phyloP scores from a whole-genome alignment of 2,329 filamentous ascomycete species.

The Teratosphaeria epicoccoides region DNA sequence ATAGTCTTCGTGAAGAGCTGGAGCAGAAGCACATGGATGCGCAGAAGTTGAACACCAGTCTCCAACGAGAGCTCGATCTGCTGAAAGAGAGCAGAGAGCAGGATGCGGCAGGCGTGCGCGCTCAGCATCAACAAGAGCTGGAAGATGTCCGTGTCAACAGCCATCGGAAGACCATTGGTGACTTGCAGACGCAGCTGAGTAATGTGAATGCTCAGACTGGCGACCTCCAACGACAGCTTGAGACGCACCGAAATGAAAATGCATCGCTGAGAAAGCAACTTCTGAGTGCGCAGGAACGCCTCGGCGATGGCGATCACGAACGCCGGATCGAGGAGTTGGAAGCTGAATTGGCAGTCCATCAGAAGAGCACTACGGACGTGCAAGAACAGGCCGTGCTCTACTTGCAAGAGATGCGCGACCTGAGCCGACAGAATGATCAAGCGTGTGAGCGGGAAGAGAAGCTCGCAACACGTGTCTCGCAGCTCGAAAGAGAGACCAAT shows the following conservation, averaged over 20 bases:
- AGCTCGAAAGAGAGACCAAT: conserved; percentile 70
- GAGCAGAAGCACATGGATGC: conserved; percentile 23
- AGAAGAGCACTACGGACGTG: conserved; percentile 76
- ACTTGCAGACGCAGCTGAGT: conserved; percentile 10
- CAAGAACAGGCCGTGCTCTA: conserved; percentile 73
- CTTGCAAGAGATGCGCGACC: conserved; percentile 74
- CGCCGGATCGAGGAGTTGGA: conserved; percentile 49
- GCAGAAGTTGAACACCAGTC: conserved; percentile 63
- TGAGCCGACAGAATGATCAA: conserved; percentile 69
- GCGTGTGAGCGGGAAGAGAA: conserved; percentile 74
- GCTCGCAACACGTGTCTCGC: conserved; percentile 62
- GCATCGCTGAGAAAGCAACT: conserved; percentile 28
- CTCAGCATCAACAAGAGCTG: conserved; percentile 15
- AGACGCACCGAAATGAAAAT: conserved; percentile 45
- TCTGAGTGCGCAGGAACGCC: conserved; percentile 17
- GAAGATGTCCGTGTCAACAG: conserved; percentile 9
- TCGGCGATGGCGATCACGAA: conserved; percentile 45
- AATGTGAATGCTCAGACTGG: conserved; percentile 8
- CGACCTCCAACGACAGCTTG: conserved; percentile 22
- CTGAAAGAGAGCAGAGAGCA: conserved; percentile 40
- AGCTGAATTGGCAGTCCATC: conserved; percentile 62
- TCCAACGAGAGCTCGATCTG: conserved; percentile 69
- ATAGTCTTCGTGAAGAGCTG: conserved; percentile 56
- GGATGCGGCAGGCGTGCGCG: conserved; percentile 15
- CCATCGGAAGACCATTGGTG: conserved; percentile 5